Percentiles rank a stretch among this genome's conserved stretches.
Conservation (phyloP, 2,329 filamentous ascomycete species). For the Phoma herbarum region DNA sequence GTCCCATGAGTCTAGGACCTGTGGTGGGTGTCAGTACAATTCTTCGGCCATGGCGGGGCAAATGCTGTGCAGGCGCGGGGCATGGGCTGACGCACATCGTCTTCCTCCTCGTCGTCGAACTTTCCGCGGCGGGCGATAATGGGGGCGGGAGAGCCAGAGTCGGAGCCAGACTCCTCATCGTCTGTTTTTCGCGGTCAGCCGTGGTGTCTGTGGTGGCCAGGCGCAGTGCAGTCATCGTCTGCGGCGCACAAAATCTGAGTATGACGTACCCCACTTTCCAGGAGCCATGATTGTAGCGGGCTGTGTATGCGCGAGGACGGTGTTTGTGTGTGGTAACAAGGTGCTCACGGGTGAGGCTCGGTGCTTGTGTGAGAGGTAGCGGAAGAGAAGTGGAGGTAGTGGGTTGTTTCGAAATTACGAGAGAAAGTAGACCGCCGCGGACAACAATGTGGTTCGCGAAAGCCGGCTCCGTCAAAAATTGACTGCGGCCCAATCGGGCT, state of each 20-base stretch:
- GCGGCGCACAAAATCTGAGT: constrained; percentile 27
- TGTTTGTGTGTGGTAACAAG: not conserved
- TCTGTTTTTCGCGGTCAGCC: constrained; percentile 47
- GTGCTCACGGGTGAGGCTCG: constrained; percentile 10
- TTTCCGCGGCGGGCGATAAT: constrained; percentile 66
- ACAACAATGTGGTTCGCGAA: constrained; percentile 37
- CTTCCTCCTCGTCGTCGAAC: constrained; percentile 91
- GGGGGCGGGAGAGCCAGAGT: constrained; percentile 58
- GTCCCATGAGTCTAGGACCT: constrained; percentile 97
- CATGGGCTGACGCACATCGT: constrained; percentile 70
- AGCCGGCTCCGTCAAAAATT: constrained; percentile 40
- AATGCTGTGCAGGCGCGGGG: constrained; percentile 27
- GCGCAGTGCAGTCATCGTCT: constrained; percentile 27
- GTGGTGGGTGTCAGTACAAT: constrained; percentile 32
- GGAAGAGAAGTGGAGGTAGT: constrained; percentile 20
- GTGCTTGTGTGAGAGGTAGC: constrained; percentile 17
- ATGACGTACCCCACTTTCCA: constrained; percentile 55
- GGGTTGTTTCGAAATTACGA: constrained; percentile 26
- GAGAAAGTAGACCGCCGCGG: constrained; percentile 32
- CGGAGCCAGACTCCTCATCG: constrained; percentile 66
- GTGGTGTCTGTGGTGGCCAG: constrained; percentile 3
- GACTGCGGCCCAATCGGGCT: constrained; percentile 42
- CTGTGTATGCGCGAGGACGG: constrained; percentile 18
- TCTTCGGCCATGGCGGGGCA: constrained; percentile 27
- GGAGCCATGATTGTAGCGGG: constrained; percentile 48